phyloP scores from a whole-genome alignment of 192 early-diverging fungal genomes.

The Backusella sp. region DNA sequence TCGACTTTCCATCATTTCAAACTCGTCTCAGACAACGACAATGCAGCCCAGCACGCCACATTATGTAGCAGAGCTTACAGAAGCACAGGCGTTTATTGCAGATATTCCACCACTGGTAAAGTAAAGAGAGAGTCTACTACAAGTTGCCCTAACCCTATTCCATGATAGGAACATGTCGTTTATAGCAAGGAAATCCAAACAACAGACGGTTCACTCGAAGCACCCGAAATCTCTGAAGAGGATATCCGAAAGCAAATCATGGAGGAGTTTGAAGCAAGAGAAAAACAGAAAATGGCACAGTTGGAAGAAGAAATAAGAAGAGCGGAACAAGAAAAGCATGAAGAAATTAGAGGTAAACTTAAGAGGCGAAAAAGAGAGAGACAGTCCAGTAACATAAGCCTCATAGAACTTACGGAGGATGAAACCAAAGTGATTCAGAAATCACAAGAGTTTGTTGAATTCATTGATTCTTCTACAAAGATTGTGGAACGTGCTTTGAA shows the following conservation, averaged over 20 bases:
- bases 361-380: too few species aligned
- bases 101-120: slow-evolving; percentile 83
- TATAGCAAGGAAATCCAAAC: slow-evolving; percentile 93
- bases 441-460: slow-evolving; percentile 77
- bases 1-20: slow-evolving; percentile 8
- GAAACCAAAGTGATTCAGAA: slow-evolving; percentile 75
- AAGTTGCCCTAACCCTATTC: background rate
- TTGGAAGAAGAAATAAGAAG: slow-evolving; percentile 49
- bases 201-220: slow-evolving; percentile 51
- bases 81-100: slow-evolving; percentile 74
- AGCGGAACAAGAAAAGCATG: slow-evolving; percentile 32
- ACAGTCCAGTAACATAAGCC: too few species aligned
- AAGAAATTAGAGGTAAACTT: slow-evolving; percentile 40
- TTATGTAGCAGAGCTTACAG: slow-evolving; percentile 62
- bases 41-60: background rate
- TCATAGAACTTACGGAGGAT: slow-evolving; percentile 77
- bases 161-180: slow-evolving; percentile 67
- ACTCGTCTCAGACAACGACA: slow-evolving; percentile 10
- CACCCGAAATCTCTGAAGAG: slow-evolving; percentile 47
- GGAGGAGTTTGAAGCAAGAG: slow-evolving; percentile 60
- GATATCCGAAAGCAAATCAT: slow-evolving; percentile 57
- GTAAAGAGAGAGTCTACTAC: too few species aligned
- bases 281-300: slow-evolving; percentile 43
- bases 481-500: slow-evolving; percentile 88
- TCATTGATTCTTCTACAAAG: slow-evolving; percentile 86